Percentiles rank a stretch among this genome's conserved stretches.
Conservation (phyloP, 179 eudicot genomes). For the Silene vulgaris region DNA sequence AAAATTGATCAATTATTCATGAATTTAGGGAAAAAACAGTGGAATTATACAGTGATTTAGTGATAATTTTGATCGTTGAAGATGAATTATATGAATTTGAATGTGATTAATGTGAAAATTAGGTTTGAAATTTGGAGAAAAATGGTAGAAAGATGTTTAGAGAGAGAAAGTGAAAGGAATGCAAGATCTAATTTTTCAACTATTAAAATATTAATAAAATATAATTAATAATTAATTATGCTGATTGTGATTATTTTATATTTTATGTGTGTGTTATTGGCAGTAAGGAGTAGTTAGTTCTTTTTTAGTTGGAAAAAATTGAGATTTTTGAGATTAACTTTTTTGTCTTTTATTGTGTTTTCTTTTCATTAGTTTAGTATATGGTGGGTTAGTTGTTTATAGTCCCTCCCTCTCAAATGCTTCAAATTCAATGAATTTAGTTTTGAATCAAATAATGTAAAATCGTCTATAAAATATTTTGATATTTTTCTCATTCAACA, state of each 20-base stretch:
- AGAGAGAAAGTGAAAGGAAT: conserved; percentile 9
- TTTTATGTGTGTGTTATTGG: background rate
- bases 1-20: conserved; percentile 9
- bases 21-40: conserved; percentile 1
- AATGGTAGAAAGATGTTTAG: conserved; percentile 21
- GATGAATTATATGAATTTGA: background rate
- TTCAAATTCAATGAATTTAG: background rate
- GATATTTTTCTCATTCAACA: too few species aligned
- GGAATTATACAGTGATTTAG: conserved; percentile 10
- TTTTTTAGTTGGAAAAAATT: background rate
- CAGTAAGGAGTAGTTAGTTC: background rate
- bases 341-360: conserved; percentile 10
- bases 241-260: background rate
- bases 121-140: conserved; percentile 19
- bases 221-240: too few species aligned
- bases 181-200: conserved; percentile 29
- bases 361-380: background rate
- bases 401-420: background rate
- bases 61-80: conserved; percentile 12
- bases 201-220: background rate
- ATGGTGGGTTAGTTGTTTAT: background rate
- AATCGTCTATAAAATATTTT: too few species aligned
- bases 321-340: conserved; percentile 8
- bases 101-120: background rate
- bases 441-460: too few species aligned